These are phyloP conservation scores for Amoebophrya sp. DNA, from an alignment of 169 alveolate species.

Conservation along the genomic window DNA sequence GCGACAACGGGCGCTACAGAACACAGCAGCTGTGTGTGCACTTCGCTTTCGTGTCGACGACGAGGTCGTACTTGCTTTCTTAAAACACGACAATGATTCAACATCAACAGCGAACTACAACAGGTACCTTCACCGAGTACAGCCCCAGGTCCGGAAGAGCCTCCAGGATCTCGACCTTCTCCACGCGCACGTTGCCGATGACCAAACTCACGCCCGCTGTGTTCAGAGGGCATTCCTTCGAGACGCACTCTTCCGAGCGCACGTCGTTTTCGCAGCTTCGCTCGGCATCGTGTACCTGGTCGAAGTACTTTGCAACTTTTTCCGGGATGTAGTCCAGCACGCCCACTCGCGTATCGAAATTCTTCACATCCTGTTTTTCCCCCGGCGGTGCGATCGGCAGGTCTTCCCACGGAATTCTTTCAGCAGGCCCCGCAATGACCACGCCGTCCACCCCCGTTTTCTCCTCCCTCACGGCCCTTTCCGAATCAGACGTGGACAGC, in stretches of 20 bases:
- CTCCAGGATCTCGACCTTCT: neutral
- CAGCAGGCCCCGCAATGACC: neutral
- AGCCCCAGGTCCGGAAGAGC: neutral
- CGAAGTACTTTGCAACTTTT: neutral
- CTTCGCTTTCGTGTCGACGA: neutral
- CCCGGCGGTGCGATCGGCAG: neutral
- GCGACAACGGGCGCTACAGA: too few species aligned
- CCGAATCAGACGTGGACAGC: neutral
- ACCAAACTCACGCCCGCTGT: neutral
- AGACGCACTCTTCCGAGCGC: neutral
- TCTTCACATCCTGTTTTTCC: neutral
- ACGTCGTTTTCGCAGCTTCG: neutral
- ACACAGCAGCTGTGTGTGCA: neutral
- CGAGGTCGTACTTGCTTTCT: neutral
- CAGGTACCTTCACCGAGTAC: neutral
- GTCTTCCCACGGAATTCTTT: neutral
- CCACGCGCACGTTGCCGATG: neutral
- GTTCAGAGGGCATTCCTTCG: neutral
- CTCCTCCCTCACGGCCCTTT: neutral
- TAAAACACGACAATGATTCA: neutral
- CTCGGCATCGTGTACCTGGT: neutral
- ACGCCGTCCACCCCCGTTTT: neutral
- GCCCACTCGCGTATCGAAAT: neutral
- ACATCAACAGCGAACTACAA: neutral
- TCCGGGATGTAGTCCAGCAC: neutral